Evolutionary conservation across 2,329 filamentous ascomycete genomes (phyloP).

Genomic region (Colletotrichum magnum): DNA sequence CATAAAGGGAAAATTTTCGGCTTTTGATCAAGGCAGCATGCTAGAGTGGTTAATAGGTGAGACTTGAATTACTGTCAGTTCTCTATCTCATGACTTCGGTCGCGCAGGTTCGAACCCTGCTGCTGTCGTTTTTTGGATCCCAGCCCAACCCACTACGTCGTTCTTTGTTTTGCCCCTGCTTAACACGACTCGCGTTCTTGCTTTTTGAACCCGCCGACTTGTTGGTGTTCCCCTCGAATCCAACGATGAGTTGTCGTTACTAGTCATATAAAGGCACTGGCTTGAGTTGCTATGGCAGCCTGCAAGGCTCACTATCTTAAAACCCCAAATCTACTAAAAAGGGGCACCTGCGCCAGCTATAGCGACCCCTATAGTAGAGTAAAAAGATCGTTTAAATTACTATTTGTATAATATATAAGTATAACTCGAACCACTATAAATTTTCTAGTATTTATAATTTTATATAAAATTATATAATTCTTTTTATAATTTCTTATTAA

Average conservation of each 20-base stretch:
- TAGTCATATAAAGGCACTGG: not conserved
- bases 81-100: slow-evolving; percentile 38
- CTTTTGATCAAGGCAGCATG: slow-evolving; percentile 31
- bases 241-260: not conserved
- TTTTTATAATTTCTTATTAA: no score
- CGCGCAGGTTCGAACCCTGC: slow-evolving; percentile 41
- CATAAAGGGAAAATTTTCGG: not conserved
- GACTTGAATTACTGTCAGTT: slow-evolving; percentile 30
- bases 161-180: not conserved
- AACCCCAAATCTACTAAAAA: no score
- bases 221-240: not conserved
- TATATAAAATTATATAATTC: no score
- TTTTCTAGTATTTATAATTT: no score
- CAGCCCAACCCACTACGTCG: not conserved
- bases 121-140: slow-evolving; percentile 28
- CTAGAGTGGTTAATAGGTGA: slow-evolving; percentile 39
- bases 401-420: no score
- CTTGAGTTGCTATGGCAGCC: not conserved
- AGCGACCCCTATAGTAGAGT: no score
- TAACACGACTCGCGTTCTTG: not conserved
- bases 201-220: not conserved
- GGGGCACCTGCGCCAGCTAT: no score
- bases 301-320: no score
- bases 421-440: no score
- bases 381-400: no score